A percentile compares a stretch with the other conserved stretches of the same genome.
Evolutionary conservation across 768 basidiomycete genomes (phyloP).

Genomic region (Xanthoconium purpureum): DNA sequence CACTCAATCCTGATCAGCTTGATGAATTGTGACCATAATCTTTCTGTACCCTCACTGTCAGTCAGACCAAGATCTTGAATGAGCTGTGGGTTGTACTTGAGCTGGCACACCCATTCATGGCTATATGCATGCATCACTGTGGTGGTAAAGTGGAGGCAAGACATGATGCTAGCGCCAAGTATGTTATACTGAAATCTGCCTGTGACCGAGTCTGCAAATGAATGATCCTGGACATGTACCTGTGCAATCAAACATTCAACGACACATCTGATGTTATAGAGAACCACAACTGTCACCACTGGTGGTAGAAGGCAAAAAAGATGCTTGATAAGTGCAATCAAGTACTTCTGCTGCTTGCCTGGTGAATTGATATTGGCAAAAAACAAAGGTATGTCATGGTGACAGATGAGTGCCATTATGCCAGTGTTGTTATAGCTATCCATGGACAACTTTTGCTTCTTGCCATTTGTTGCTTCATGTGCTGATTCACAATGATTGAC

Average conservation of each 20-base stretch:
- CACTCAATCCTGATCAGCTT: not conserved
- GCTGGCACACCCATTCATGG: conserved; percentile 27
- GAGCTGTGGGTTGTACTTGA: not conserved
- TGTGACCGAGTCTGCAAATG: no score
- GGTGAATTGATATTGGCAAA: not conserved
- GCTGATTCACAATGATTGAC: not conserved
- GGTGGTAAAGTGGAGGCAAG: conserved; percentile 3
- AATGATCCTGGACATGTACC: not conserved
- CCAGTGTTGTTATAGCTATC: not conserved
- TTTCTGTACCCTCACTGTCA: not conserved
- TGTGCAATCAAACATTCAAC: not conserved
- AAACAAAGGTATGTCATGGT: no score
- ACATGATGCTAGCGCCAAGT: not conserved
- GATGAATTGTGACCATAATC: not conserved
- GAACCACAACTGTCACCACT: conserved; percentile 26
- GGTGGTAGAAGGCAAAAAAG: conserved; percentile 32
- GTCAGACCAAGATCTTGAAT: conserved; percentile 22
- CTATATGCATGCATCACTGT: conserved; percentile 40
- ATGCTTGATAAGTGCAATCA: conserved; percentile 23
- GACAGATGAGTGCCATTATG: not conserved
- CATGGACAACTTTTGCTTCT: not conserved
- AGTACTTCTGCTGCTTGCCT: conserved; percentile 12
- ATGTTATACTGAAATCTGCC: not conserved
- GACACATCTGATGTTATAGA: conserved; percentile 34
- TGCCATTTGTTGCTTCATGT: not conserved